Evolutionary conservation across 2,329 filamentous ascomycete genomes (phyloP).

Genomic region (Clarireedia monteithiana): DNA sequence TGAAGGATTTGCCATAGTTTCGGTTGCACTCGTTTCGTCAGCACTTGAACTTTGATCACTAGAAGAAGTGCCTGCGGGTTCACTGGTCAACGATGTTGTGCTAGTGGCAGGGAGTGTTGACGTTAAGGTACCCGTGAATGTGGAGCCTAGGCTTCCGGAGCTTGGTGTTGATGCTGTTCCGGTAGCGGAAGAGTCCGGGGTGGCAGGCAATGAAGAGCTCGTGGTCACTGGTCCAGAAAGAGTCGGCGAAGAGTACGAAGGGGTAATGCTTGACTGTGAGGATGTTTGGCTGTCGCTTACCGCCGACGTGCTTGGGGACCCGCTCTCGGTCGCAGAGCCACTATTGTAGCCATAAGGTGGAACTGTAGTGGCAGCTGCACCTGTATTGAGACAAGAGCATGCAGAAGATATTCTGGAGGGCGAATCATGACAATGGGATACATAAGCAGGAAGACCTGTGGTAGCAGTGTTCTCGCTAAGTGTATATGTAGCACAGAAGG

Average conservation of each 20-base stretch:
- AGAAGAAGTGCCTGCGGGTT: not conserved
- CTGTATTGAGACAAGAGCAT: conserved; percentile 19
- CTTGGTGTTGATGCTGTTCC: not conserved
- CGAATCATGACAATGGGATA: conserved; percentile 17
- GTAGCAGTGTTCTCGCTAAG: conserved; percentile 14
- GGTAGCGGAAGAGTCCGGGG: conserved; percentile 3
- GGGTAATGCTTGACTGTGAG: not conserved
- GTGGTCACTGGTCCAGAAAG: not conserved
- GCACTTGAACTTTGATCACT: not conserved
- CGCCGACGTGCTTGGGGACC: not conserved
- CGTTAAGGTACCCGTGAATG: not conserved
- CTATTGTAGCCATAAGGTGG: not conserved
- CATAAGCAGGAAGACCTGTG: conserved; percentile 18
- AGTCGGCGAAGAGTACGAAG: not conserved
- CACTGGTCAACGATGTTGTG: not conserved
- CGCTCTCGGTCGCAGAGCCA: not conserved
- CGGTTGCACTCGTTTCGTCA: not conserved
- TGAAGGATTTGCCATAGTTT: not conserved
- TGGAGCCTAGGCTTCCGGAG: not conserved
- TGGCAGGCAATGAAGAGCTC: not conserved
- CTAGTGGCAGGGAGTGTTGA: conserved; percentile 1
- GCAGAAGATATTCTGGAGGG: conserved; percentile 21
- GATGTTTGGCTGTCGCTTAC: not conserved
- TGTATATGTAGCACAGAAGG: conserved; percentile 24
- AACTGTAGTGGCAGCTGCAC: not conserved